Base-by-base conservation (phyloP, 495 filamentous ascomycete genomes). In the Mytilinidion resinicola region DNA sequence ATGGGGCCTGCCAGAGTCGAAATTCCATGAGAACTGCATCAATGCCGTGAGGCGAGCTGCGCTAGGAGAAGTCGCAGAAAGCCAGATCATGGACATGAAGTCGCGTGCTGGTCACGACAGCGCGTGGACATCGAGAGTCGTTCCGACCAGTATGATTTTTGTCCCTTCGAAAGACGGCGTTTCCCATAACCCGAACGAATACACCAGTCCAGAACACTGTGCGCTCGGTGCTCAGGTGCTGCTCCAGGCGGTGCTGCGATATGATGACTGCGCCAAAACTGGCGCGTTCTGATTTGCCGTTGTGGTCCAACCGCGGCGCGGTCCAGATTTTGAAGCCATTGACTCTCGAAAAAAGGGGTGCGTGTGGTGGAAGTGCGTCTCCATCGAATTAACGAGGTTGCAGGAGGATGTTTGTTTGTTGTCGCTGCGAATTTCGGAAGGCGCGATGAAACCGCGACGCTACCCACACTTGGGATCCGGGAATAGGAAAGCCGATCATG, bases 121-220 rank as follows among this genome's bases (percentile, higher is more conserved):
- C 38, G 64, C 57, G 1, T 67, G 57, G 56, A 64, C 64, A 0
- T 60, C 56, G 12, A 42, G 64, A 4, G 57, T 63, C 2, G 55
- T 57, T 25, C 64, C 64, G 10, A 67, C 64, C 15, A 61, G 60
- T 46, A 67, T 67, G 64, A 61, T 67, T 10, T 67, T 67, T 46
- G 64, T 61, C 5, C 60, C 60, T 20, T 53, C 21, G 14, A 67
- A 67, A 37, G 61, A 64, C 35, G 64, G 64, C 14, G 60, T 67
- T 12, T 47, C 36, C 9, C 64, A 67, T 41, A 64, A 64, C 41
- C 64, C 64, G n/a, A 57, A 67, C 38, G 64, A 67, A 47, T 64
- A 67, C 46, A 60, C 60, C 3, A 64, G 60, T 38, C 64, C 64
- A 14, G 64, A 67, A 43, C 56, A 67, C 38, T 67, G 64, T 15